phyloP scores from a whole-genome alignment of 2,329 filamentous ascomycete species.

The Lachnellula arida region DNA sequence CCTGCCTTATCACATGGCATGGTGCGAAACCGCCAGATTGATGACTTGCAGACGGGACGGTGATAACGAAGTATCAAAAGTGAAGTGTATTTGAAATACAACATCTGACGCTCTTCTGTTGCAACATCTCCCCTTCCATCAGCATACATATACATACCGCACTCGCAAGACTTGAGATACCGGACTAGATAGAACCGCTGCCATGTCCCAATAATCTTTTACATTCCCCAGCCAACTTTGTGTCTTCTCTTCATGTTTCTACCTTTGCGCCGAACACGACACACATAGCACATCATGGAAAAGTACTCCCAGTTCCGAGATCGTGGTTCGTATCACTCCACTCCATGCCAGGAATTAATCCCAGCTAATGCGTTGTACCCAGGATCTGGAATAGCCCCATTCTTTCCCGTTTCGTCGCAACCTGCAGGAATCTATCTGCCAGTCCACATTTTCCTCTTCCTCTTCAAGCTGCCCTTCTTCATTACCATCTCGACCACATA shows the following conservation, averaged over 20 bases:
- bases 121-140: background rate
- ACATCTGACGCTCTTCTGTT: too few species aligned
- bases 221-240: background rate
- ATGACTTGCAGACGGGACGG: too few species aligned
- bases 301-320: conserved; percentile 73
- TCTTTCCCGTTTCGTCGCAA: conserved; percentile 73
- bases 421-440: conserved; percentile 58
- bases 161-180: too few species aligned
- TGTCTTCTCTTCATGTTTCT: background rate
- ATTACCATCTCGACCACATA: conserved; percentile 63
- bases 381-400: conserved; percentile 96
- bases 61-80: too few species aligned
- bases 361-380: conserved; percentile 23
- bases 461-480: conserved; percentile 75
- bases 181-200: background rate
- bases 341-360: conserved; percentile 1
- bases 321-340: conserved; percentile 48
- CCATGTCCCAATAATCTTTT: background rate
- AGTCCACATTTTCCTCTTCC: conserved; percentile 68
- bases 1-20: too few species aligned
- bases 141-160: background rate
- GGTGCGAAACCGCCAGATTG: too few species aligned
- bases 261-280: background rate
- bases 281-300: conserved; percentile 50
- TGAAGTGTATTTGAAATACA: too few species aligned